Evolutionary conservation across 2,329 filamentous ascomycete species (phyloP), one percentile per base, ranked within the genome.

Genomic region (Diaporthe humulicola): DNA sequence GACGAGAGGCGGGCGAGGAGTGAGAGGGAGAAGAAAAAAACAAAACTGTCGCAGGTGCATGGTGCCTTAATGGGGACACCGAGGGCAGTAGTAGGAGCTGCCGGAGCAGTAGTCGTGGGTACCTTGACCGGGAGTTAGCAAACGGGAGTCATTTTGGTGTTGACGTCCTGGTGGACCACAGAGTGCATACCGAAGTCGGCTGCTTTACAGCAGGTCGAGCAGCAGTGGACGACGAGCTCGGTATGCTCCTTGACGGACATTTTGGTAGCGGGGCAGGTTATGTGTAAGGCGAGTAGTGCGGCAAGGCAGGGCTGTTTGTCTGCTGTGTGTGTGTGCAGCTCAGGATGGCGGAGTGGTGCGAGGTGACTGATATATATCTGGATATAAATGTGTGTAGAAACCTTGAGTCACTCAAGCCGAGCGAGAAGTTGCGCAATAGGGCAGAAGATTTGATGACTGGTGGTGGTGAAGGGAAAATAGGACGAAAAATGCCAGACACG

Each of bases 121-220:
- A 76, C 74, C 74, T 76, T 25, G 58, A 50, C 60, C 54, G 30
- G 38, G 30, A 19, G 42, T 74, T 42, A 72, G 72, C 38, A 54
- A 33, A 19, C 9, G 4, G 48, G 45, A 30, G 42, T 30, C 3
- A 15, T 33, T 33, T 33, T 70, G 52, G 50, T 56, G 52, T 42
- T 61, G 28, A n/a, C 19, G 22, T n/a, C 15, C 33, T n/a, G n/a
- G 6, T 30, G 22, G 33, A n/a, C 7, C 17, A 9, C 25, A 25
- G 4, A 30, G 69, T 72, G 30, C 74, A 30, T 50, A 76, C 87
- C 87, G 73, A 86, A 86, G 78, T 88, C 86, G 71, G 85, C 83
- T 45, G 85, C 85, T 78, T 86, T 87, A 83, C 87, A 89, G 82
- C 87, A 89, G 78, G 85, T 87, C 36, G 84, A 84, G 83, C 87